phyloP scores from a whole-genome alignment of 2,329 filamentous ascomycete genomes.

The Nemania sp. region DNA sequence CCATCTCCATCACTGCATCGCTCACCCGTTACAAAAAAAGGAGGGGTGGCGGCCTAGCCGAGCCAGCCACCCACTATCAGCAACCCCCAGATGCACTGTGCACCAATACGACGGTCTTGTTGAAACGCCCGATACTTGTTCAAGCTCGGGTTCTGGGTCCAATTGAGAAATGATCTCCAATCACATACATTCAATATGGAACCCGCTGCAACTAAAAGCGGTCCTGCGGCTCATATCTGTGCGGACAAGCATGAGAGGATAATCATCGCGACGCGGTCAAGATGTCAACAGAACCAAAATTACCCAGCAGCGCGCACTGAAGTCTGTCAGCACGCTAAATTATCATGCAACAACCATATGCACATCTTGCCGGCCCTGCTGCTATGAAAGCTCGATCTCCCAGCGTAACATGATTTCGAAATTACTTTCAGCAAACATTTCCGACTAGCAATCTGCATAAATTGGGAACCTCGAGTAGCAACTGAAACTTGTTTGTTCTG shows the following conservation, averaged over 20 bases:
- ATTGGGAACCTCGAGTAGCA: too few relatives aligned
- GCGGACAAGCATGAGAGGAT: conserved; percentile 4
- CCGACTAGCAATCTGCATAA: too few relatives aligned
- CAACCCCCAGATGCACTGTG: conserved; percentile 14
- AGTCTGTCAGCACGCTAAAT: conserved; percentile 18
- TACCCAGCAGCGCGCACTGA: conserved; percentile 6
- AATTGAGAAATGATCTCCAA: conserved; percentile 17
- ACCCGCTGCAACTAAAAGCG: conserved; percentile 18
- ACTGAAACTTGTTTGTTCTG: too few relatives aligned
- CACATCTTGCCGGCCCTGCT: neutral
- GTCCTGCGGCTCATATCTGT: neutral
- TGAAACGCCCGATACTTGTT: conserved; percentile 18
- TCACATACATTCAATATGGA: conserved; percentile 3
- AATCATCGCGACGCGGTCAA: conserved; percentile 7
- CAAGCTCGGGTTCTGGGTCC: conserved; percentile 14
- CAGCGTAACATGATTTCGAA: too few relatives aligned
- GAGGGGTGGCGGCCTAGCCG: neutral
- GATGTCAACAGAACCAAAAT: conserved; percentile 8
- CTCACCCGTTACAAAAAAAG: neutral
- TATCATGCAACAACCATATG: conserved; percentile 10
- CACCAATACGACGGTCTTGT: conserved; percentile 7
- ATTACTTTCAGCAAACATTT: too few relatives aligned
- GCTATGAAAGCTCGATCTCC: too few relatives aligned
- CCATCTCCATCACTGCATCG: neutral
- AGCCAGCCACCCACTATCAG: conserved; percentile 13